These are phyloP conservation scores for Claviceps pusilla DNA, from an alignment of 2,329 filamentous ascomycete species.

Conservation along the genomic window DNA sequence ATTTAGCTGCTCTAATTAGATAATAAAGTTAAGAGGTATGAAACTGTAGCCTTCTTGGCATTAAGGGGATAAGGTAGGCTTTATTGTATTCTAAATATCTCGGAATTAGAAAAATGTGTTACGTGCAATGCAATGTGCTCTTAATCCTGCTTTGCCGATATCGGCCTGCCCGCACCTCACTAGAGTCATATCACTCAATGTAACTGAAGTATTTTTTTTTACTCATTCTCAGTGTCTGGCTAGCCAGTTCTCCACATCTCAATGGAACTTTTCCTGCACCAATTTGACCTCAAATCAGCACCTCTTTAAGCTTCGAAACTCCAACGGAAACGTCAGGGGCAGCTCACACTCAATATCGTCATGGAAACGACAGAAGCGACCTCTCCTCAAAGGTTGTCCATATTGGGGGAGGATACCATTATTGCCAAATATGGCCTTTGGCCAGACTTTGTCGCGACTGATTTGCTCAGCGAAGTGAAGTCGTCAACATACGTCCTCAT, in stretches of 20 bases:
- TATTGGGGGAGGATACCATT: constrained; percentile 81
- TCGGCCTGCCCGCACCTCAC: constrained; percentile 2
- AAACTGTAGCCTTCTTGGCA: too few species aligned
- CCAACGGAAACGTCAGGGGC: not conserved
- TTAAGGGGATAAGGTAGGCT: too few species aligned
- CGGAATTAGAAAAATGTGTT: too few species aligned
- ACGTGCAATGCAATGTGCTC: too few species aligned
- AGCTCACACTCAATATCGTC: constrained; percentile 1
- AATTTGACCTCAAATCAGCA: not conserved
- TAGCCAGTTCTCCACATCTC: not conserved
- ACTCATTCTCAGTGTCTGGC: not conserved
- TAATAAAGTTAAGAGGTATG: too few species aligned
- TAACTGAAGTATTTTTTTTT: not conserved
- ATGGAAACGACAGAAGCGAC: constrained; percentile 13
- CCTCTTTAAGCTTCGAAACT: not conserved
- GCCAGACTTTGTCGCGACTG: constrained; percentile 64
- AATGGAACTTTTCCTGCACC: not conserved
- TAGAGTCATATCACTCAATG: constrained; percentile 3
- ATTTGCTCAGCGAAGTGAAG: constrained; percentile 60
- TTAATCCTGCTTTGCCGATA: not conserved
- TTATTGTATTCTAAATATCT: too few species aligned
- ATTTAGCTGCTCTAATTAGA: too few species aligned
- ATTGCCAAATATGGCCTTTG: constrained; percentile 85
- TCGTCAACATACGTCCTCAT: constrained; percentile 93
- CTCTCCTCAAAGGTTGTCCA: constrained; percentile 50